Conservation (phyloP, 176 grass and related monocot species). For the Phoenix roebelenii region DNA sequence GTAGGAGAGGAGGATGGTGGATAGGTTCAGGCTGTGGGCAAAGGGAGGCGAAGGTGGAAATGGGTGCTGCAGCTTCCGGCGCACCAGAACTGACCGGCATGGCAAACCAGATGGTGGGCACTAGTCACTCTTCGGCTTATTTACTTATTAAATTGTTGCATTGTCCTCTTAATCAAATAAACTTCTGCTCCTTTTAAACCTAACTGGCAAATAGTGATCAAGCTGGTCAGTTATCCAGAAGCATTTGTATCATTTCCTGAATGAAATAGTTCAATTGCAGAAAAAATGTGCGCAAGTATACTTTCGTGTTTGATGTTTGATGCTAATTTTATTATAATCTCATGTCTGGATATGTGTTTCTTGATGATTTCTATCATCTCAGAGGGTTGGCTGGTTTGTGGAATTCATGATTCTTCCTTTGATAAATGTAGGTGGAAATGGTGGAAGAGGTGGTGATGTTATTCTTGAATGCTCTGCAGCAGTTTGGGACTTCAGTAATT, state of each 20-base stretch:
- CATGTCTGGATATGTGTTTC: not conserved
- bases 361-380: not conserved
- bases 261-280: not conserved
- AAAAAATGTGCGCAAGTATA: too few species aligned
- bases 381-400: not conserved
- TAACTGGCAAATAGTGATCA: too few species aligned
- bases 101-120: constrained; percentile 52
- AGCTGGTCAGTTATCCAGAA: not conserved
- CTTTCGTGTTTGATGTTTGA: not conserved
- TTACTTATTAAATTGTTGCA: not conserved
- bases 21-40: constrained; percentile 47
- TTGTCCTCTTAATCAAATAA: too few species aligned
- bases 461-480: constrained; percentile 69
- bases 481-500: constrained; percentile 72
- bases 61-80: constrained; percentile 43
- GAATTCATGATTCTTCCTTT: not conserved
- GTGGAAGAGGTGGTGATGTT: constrained; percentile 76
- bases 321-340: not conserved
- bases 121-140: not conserved
- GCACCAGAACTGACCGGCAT: constrained; percentile 31
- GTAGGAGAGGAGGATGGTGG: constrained; percentile 62
- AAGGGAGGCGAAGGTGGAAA: constrained; percentile 62
- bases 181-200: too few species aligned
- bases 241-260: constrained; percentile 25
- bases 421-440: constrained; percentile 60